A percentile compares a stretch with the other conserved stretches of the same genome.
phyloP scores from a whole-genome alignment of 805 yeast species.

The Kluyveromyces lactis region DNA sequence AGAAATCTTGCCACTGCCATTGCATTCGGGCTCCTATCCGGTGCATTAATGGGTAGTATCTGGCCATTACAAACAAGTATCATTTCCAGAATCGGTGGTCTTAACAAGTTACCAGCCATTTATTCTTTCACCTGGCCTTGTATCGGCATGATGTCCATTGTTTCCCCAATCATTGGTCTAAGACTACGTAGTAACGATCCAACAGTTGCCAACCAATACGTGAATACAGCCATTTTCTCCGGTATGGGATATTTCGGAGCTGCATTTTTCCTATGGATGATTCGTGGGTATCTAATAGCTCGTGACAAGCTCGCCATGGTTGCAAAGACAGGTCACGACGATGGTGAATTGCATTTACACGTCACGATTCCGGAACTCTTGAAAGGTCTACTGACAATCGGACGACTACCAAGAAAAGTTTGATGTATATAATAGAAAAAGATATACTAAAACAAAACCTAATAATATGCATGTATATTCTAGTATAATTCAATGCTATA shows the following conservation, averaged over 20 bases:
- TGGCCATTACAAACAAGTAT: slow-evolving; percentile 50
- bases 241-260: slow-evolving; percentile 47
- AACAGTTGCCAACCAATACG: slow-evolving; percentile 37
- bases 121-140: slow-evolving; percentile 47
- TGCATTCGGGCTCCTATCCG: slow-evolving; percentile 43
- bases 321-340: slow-evolving; percentile 20
- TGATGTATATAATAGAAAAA: background rate
- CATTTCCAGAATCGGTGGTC: slow-evolving; percentile 44
- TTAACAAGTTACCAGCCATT: slow-evolving; percentile 41
- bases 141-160: slow-evolving; percentile 42
- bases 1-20: slow-evolving; percentile 48
- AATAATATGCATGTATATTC: too few relatives aligned
- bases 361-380: slow-evolving; percentile 8
- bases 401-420: slow-evolving; percentile 7
- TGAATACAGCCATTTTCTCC: slow-evolving; percentile 47
- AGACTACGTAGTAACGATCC: slow-evolving; percentile 31
- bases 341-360: slow-evolving; percentile 16
- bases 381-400: slow-evolving; percentile 6
- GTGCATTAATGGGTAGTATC: slow-evolving; percentile 52
- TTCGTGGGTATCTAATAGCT: slow-evolving; percentile 49
- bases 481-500: too few relatives aligned
- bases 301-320: slow-evolving; percentile 34
- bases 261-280: slow-evolving; percentile 32
- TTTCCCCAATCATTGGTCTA: slow-evolving; percentile 55
- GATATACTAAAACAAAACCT: too few relatives aligned